Base-by-base conservation (phyloP, 202 grass and related monocot species). In the Digitaria exilis region DNA sequence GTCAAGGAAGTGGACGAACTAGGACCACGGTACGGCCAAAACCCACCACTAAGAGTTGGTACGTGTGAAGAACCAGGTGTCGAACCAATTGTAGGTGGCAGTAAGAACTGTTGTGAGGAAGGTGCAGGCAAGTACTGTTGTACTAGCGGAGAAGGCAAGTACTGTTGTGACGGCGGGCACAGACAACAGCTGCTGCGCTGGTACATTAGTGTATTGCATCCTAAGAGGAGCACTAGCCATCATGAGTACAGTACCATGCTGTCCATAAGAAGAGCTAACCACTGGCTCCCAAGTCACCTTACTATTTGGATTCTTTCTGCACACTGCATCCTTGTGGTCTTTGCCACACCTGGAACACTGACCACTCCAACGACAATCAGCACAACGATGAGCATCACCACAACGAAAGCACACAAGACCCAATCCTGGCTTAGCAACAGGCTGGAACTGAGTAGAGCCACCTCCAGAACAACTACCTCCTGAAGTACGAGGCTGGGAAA, bases 51-150 rank as follows among this genome's bases (percentile, higher is more conserved):
- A 19, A 1, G 17, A 5, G 6, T 1, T 19, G 17, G 16, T 51
- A 17, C 6, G 0, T 6, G 49, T 7, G 49, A 51, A 19, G 49
- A 51, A 51, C 49, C 7, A 54, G 9, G 6, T 19, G 2, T 54
- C 51, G 6, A 2, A 8, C 0, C 19, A 0, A 1, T 3, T n/a
- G 0, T 6, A 21, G 51, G 19, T 19, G 6, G 19, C 0, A 1
- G 0, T 2, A 54, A 9, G 18, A 54, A 9, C 51, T 54, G 7
- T 7, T 54, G 1, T 3, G 19, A n/a, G 21, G 51, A 7, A 4
- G 50, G 19, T 7, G 50, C 50, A 52, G 48, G 16, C 18, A 50
- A n/a, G 19, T 52, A 52, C 50, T 52, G 50, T 18, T 7, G 18
- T 3, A 3, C 6, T 8, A 7, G 1, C 0, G 48, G 1, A 6